A percentile compares a stretch with the other conserved stretches of the same genome.
Conservation (phyloP, 1,139 yeast species). For the Kurtzmaniella quercitrusa region DNA sequence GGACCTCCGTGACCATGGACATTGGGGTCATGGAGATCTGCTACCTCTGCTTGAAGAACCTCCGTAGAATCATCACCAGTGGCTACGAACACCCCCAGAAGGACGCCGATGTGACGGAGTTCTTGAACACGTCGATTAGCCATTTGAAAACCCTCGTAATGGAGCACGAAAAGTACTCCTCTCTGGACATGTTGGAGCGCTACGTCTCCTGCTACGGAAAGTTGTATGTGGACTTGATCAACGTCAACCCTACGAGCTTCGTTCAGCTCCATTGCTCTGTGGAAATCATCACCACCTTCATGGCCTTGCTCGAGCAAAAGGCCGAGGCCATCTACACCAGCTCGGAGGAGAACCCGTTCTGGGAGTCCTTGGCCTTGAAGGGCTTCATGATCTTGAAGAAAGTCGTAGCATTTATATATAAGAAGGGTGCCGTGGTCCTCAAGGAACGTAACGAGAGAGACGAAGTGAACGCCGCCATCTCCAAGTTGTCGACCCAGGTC, state of each 20-base stretch:
- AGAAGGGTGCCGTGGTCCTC: conserved; percentile 64
- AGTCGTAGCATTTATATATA: conserved; percentile 56
- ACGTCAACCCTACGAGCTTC: conserved; percentile 65
- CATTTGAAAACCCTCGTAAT: conserved; percentile 58
- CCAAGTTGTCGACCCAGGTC: conserved; percentile 46
- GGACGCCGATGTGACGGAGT: conserved; percentile 53
- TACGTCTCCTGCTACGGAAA: conserved; percentile 76
- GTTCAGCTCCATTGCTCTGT: conserved; percentile 62
- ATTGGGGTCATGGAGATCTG: conserved; percentile 61
- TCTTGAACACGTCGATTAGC: conserved; percentile 51
- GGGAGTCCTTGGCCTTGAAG: conserved; percentile 75
- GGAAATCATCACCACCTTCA: conserved; percentile 53
- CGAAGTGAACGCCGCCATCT: conserved; percentile 58
- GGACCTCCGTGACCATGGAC: conserved; percentile 46
- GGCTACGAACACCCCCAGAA: conserved; percentile 70
- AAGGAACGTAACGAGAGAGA: conserved; percentile 57
- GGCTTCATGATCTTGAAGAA: conserved; percentile 64
- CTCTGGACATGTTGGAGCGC: conserved; percentile 59
- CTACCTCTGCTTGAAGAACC: conserved; percentile 68
- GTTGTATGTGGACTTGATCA: conserved; percentile 55
- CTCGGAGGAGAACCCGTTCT: conserved; percentile 54
- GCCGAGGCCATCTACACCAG: conserved; percentile 56
- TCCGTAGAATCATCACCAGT: conserved; percentile 71
- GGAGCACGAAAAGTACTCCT: conserved; percentile 48
- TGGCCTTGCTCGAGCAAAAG: conserved; percentile 57